Evolutionary conservation across 352 stramenopile species (phyloP).

Genomic region (Salisapilia sapeloensis): DNA sequence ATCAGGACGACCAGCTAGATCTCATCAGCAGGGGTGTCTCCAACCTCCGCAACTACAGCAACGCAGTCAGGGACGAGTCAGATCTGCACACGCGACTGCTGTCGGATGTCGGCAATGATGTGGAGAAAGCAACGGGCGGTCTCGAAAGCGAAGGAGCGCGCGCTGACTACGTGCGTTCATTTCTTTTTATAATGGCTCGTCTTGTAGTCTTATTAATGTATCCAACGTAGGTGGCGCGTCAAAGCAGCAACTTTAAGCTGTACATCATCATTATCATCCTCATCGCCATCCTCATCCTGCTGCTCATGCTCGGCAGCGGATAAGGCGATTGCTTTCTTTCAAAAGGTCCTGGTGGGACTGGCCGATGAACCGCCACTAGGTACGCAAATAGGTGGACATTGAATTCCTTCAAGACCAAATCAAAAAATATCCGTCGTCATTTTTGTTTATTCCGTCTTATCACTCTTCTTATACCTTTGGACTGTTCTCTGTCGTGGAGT

Average conservation of each 20-base stretch:
- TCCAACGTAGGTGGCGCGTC: conserved; percentile 82
- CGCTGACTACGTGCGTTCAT: conserved; percentile 30
- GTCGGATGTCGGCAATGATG: conserved; percentile 79
- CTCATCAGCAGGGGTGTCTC: conserved; percentile 66
- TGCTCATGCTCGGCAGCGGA: conserved; percentile 59
- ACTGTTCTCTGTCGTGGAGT: too few species aligned
- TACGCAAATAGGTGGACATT: too few species aligned
- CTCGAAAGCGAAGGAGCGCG: conserved; percentile 68
- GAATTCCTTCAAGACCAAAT: too few species aligned
- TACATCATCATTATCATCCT: conserved; percentile 84
- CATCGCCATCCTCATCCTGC: conserved; percentile 74
- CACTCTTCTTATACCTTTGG: too few species aligned
- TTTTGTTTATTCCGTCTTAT: too few species aligned
- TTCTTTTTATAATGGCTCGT: conserved; percentile 4
- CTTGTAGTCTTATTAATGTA: conserved; percentile 10
- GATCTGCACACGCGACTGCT: conserved; percentile 79
- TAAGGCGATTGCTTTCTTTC: too few species aligned
- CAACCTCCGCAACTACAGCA: conserved; percentile 74
- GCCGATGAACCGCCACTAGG: too few species aligned
- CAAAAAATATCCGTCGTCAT: too few species aligned
- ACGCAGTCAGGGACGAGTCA: conserved; percentile 81
- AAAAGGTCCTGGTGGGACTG: too few species aligned
- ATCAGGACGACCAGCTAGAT: conserved; percentile 77
- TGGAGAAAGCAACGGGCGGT: conserved; percentile 66
- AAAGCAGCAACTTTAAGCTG: conserved; percentile 90